Evolutionary conservation across 768 basidiomycete species (phyloP).

Genomic region (Russula virescens): DNA sequence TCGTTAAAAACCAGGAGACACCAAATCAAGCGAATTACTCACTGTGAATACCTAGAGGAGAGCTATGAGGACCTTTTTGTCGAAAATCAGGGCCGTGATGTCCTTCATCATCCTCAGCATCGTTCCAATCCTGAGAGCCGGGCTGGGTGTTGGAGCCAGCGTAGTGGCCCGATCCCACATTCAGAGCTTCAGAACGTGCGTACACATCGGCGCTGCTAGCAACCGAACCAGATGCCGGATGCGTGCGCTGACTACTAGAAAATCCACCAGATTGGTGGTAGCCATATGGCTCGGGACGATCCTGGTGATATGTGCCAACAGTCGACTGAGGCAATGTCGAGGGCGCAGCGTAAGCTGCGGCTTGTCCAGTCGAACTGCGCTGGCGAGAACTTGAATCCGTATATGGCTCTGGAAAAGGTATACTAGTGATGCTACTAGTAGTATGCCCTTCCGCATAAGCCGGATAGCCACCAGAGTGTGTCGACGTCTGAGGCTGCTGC

Average conservation of each 20-base stretch:
- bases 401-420: background rate
- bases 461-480: background rate
- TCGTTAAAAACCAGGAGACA: background rate
- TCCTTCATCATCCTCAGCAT: background rate
- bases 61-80: background rate
- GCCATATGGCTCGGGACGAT: background rate
- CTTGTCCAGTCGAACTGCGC: background rate
- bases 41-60: background rate
- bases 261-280: background rate
- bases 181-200: background rate
- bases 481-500: background rate
- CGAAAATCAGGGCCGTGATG: background rate
- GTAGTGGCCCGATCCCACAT: background rate
- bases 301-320: background rate
- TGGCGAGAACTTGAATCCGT: background rate
- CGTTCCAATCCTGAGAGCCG: background rate
- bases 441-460: background rate
- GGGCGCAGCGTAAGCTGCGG: background rate
- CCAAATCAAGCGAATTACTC: background rate
- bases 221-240: background rate
- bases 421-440: too few species aligned
- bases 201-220: background rate
- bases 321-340: background rate
- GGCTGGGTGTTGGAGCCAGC: background rate
- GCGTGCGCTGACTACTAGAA: background rate